Percentiles rank a stretch among this genome's conserved stretches.
phyloP scores from a whole-genome alignment of 345 rosid genomes.

The Linum tenue region DNA sequence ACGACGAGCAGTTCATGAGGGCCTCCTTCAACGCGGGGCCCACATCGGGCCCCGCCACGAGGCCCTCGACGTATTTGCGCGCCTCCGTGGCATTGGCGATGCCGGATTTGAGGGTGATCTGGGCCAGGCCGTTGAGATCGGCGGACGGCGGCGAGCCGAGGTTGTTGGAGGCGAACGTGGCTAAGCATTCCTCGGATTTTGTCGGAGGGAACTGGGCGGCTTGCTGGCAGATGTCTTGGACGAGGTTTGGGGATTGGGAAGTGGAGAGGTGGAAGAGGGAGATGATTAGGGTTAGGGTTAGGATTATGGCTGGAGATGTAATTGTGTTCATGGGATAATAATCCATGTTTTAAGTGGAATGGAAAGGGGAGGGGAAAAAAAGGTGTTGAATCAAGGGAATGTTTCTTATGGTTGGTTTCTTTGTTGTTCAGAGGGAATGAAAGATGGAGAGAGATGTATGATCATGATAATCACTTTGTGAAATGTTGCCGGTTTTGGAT shows the following conservation, averaged over 20 bases:
- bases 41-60: neutral
- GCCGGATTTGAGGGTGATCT: neutral
- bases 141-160: neutral
- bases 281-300: neutral
- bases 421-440: too few species aligned
- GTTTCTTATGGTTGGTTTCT: too few species aligned
- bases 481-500: too few species aligned
- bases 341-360: too few species aligned
- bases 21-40: neutral
- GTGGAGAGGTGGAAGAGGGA: neutral
- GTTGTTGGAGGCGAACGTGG: neutral
- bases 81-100: neutral
- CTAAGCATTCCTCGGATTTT: neutral
- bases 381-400: too few species aligned
- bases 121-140: neutral
- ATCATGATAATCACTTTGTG: too few species aligned
- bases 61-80: neutral
- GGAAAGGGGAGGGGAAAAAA: too few species aligned
- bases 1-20: neutral
- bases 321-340: too few species aligned
- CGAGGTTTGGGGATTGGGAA: neutral
- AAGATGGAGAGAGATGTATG: too few species aligned
- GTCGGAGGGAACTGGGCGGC: neutral
- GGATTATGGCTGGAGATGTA: neutral
- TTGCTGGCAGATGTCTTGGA: conserved; percentile 3